Base-by-base conservation (phyloP, 2,329 filamentous ascomycete species). In the Trichophyton rubrum region DNA sequence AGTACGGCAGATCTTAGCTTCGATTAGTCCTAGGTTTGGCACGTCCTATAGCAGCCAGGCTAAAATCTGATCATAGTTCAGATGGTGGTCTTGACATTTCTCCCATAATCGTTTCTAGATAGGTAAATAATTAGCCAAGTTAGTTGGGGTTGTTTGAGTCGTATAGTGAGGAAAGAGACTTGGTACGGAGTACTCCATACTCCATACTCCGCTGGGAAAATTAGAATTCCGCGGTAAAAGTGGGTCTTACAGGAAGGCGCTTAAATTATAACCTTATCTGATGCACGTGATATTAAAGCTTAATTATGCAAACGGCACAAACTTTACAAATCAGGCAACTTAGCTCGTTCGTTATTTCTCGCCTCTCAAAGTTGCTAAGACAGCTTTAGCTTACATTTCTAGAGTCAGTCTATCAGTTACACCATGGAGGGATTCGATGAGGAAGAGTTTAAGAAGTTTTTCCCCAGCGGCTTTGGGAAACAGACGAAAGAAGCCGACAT, bases 401-500 rank as follows among this genome's bases (percentile, higher is more conserved):
- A 38, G n/a, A 15, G 5, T 7, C 20, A 24, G n/a, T 7, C 33
- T 20, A 56, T 11, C 53, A 56, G 27, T 20, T 43, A 17, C 7
- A 58, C 24, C 33, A 76, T 76, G 74, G 74, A 75, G 49, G 73
- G 66, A 2, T 75, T 76, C 61, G 68, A 83, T 59, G 75, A 78
- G 62, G 75, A 77, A 60, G 70, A 70, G 11, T 74, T 78, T 59
- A 75, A 73, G 59, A 72, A 75, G 60, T 95, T 90, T 70, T 76
- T 96, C 63, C 91, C 92, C 0, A 80, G 85, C 1, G 84, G 89
- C 0, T 96, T 97, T 71, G 92, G 92, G 59, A 95, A 92, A 72
- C 87, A 88, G 71, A 80, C 84, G 41, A 85, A 83, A 67, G 83
- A 85, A 64, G 78, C 88, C 67, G 84, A 95, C 73, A 80, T 92